A percentile compares a stretch with the other conserved stretches of the same genome.
Evolutionary conservation across 257 asterid species (phyloP).

Genomic region (Rhazya stricta): DNA sequence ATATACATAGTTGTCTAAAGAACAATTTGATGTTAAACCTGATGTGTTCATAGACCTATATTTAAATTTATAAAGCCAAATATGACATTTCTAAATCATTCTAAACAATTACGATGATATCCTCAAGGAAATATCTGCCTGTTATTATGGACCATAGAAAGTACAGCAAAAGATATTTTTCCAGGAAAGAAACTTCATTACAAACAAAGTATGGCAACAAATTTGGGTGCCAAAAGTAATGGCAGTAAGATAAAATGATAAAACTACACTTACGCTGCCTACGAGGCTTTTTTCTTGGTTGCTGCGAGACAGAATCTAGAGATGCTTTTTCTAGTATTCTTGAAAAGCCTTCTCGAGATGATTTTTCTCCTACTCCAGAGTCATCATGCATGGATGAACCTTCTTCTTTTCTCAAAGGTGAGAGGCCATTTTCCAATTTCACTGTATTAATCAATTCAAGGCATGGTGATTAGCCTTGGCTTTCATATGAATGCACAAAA

Average conservation of each 20-base stretch:
- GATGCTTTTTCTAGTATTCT: conserved; percentile 17
- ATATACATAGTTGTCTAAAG: not conserved
- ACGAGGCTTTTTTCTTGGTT: conserved; percentile 43
- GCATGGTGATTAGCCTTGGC: not conserved
- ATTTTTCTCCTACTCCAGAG: conserved; percentile 13
- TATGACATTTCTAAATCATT: not conserved
- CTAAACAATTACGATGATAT: not conserved
- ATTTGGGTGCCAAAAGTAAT: conserved; percentile 1
- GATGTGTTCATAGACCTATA: not conserved
- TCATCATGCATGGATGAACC: conserved; percentile 4
- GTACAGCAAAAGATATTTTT: not conserved
- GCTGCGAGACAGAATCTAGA: conserved; percentile 25
- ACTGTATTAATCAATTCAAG: conserved; percentile 19
- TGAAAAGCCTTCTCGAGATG: not conserved
- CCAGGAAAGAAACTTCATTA: not conserved
- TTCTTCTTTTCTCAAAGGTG: conserved; percentile 26
- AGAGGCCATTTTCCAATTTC: conserved; percentile 33
- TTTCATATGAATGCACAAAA: not conserved
- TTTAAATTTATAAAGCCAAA: not conserved
- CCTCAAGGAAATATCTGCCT: not conserved
- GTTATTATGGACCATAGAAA: not conserved
- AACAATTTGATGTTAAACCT: not conserved
- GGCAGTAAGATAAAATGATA: conserved; percentile 13
- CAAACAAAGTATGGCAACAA: not conserved
- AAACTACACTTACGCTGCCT: conserved; percentile 54